phyloP scores from a whole-genome alignment of 495 filamentous ascomycete genomes.

The Annulohypoxylon bovei region DNA sequence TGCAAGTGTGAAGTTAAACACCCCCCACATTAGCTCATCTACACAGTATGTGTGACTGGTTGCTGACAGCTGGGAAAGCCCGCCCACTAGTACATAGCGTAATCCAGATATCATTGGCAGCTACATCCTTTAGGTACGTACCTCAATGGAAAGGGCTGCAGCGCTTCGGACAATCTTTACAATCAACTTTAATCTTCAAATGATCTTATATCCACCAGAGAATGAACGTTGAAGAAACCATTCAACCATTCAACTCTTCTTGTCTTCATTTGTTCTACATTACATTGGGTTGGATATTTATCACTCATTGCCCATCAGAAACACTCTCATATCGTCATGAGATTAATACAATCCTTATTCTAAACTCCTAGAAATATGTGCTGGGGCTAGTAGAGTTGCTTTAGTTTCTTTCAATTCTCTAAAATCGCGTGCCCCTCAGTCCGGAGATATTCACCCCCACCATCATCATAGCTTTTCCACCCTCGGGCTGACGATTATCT shows the following conservation, averaged over 20 bases:
- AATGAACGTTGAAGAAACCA: neutral
- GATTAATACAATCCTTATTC: constrained; percentile 5
- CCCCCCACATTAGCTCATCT: too few species aligned
- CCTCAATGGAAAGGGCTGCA: neutral
- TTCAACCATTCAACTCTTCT: neutral
- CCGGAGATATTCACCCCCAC: constrained; percentile 29
- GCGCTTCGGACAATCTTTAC: constrained; percentile 6
- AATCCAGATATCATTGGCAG: neutral
- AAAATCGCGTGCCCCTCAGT: constrained; percentile 33
- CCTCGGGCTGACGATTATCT: constrained; percentile 19
- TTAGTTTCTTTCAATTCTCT: constrained; percentile 3
- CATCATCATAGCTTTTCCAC: constrained; percentile 13
- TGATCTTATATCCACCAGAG: neutral
- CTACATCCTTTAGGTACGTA: neutral
- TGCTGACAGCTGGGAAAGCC: constrained; percentile 7
- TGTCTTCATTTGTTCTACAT: neutral
- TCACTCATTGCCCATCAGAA: neutral
- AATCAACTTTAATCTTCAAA: constrained; percentile 5
- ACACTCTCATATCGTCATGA: neutral
- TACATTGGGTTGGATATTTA: neutral
- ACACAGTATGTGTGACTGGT: too few species aligned
- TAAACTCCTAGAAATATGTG: constrained; percentile 18
- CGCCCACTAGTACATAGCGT: neutral
- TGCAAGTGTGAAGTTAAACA: neutral
- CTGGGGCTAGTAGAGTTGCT: constrained; percentile 1